phyloP scores from a whole-genome alignment of 306 rosid genomes.

The Rubus idaeus region DNA sequence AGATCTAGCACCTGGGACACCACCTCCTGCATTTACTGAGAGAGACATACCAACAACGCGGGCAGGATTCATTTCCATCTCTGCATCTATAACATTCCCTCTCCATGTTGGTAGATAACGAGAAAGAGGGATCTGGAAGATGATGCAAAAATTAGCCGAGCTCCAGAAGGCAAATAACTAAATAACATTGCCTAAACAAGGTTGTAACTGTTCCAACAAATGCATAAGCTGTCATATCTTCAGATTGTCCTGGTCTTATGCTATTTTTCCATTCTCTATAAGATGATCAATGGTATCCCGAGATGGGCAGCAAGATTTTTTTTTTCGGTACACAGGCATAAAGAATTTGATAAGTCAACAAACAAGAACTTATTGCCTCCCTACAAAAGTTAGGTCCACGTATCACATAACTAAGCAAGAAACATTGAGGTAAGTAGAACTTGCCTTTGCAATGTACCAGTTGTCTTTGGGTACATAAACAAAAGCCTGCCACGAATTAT shows the following conservation, averaged over 20 bases:
- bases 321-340: not conserved
- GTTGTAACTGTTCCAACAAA: not conserved
- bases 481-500: conserved; percentile 88
- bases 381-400: not conserved
- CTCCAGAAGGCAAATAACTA: not conserved
- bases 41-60: conserved; percentile 83
- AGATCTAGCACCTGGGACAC: conserved; percentile 66
- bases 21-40: conserved; percentile 88
- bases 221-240: not conserved
- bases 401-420: not conserved
- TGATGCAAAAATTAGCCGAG: not conserved
- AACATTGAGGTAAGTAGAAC: not conserved
- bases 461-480: conserved; percentile 66
- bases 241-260: not conserved
- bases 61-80: conserved; percentile 85
- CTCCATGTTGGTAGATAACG: conserved; percentile 93
- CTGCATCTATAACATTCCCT: conserved; percentile 73
- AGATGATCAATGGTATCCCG: not conserved
- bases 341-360: not conserved
- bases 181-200: not conserved
- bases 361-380: not conserved
- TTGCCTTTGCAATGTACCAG: conserved; percentile 82
- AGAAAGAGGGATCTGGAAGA: conserved; percentile 76
- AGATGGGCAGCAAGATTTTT: not conserved
- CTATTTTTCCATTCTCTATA: not conserved